phyloP scores from a whole-genome alignment of 805 yeast genomes.

The Saccharomyces kudriavzevii region DNA sequence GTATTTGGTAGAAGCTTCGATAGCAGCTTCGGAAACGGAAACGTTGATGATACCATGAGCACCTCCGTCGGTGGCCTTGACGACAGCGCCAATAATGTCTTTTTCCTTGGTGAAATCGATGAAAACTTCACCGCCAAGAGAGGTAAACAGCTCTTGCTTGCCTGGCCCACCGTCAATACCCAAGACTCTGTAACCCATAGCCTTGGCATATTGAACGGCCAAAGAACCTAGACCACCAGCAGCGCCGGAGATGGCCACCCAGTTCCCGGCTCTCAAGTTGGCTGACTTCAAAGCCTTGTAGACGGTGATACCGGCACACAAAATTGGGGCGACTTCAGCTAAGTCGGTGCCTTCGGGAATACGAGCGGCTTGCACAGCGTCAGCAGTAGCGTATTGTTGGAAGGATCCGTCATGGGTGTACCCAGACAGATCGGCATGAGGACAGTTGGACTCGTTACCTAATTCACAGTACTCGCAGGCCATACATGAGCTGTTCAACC shows the following conservation, averaged over 20 bases:
- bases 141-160: constrained; percentile 45
- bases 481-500: constrained; percentile 63
- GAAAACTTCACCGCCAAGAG: constrained; percentile 56
- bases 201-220: constrained; percentile 68
- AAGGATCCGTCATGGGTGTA: constrained; percentile 65
- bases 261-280: constrained; percentile 52
- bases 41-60: constrained; percentile 65
- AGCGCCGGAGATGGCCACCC: constrained; percentile 72
- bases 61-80: constrained; percentile 50
- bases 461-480: constrained; percentile 56
- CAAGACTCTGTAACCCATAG: constrained; percentile 64
- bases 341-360: constrained; percentile 49
- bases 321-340: constrained; percentile 51
- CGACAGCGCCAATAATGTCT: constrained; percentile 41
- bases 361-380: constrained; percentile 54
- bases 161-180: constrained; percentile 72
- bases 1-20: constrained; percentile 42
- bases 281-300: constrained; percentile 63
- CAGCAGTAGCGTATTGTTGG: constrained; percentile 61
- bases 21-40: constrained; percentile 48
- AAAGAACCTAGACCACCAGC: constrained; percentile 76
- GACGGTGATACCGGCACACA: constrained; percentile 63
- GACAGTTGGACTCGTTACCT: constrained; percentile 57
- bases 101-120: constrained; percentile 47
- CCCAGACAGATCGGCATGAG: constrained; percentile 62